phyloP scores from a whole-genome alignment of 257 asterid genomes.

The Fraxinus pennsylvanica region DNA sequence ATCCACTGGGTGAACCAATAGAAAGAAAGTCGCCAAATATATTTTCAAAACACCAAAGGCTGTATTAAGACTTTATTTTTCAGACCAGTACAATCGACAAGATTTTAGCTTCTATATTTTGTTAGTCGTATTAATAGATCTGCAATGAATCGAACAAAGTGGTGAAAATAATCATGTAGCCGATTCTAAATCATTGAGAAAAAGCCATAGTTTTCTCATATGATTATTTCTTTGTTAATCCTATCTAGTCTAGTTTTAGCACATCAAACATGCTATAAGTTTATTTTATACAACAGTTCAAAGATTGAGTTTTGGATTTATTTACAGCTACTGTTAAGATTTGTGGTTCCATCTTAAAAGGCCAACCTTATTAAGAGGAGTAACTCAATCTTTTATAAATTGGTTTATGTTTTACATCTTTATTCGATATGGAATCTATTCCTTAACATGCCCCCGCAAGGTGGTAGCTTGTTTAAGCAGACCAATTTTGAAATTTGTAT shows the following conservation, averaged over 20 bases:
- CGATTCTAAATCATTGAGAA: not conserved
- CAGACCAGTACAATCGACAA: not conserved
- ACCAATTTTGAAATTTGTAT: too few relatives aligned
- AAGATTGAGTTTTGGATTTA: conserved; percentile 33
- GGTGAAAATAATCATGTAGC: not conserved
- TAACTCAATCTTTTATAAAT: too few relatives aligned
- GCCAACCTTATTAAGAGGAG: too few relatives aligned
- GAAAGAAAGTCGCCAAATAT: conserved; percentile 47
- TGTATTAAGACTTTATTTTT: too few relatives aligned
- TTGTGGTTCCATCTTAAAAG: too few relatives aligned
- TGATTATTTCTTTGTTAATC: not conserved
- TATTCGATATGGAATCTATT: too few relatives aligned
- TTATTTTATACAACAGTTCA: not conserved
- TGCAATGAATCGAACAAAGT: conserved; percentile 29
- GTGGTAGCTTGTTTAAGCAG: too few relatives aligned
- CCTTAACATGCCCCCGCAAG: too few relatives aligned
- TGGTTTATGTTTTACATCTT: too few relatives aligned
- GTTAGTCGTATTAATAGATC: not conserved
- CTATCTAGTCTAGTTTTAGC: not conserved
- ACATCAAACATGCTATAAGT: not conserved
- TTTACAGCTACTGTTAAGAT: conserved; percentile 32
- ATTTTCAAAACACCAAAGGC: conserved; percentile 6
- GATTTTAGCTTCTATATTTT: not conserved
- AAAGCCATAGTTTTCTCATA: not conserved
- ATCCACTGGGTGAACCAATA: conserved; percentile 42